Percentiles rank a stretch among this genome's conserved stretches.
phyloP scores from a whole-genome alignment of 78 protist genomes.

The Dictyostelium purpureum region DNA sequence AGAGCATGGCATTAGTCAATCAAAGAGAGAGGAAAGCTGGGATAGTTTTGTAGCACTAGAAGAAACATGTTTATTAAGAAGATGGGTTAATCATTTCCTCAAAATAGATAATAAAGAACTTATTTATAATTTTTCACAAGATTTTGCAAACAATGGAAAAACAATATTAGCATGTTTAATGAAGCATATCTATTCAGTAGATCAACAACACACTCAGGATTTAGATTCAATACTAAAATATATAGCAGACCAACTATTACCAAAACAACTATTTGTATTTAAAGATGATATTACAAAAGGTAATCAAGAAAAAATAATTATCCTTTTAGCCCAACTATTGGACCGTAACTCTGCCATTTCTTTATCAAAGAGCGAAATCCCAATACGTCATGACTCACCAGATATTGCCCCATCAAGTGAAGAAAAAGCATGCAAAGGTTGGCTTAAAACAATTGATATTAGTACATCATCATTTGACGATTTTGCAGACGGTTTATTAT shows the following conservation, averaged over 20 bases:
- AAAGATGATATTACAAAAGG: not conserved
- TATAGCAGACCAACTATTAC: not conserved
- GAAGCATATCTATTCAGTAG: not conserved
- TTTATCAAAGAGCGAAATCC: not conserved
- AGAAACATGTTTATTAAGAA: not conserved
- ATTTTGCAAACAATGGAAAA: not conserved
- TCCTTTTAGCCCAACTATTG: slow-evolving; percentile 35
- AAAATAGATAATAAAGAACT: not conserved
- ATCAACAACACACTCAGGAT: not conserved
- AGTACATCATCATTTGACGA: slow-evolving; percentile 41
- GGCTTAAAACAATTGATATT: slow-evolving; percentile 65
- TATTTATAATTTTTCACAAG: not conserved
- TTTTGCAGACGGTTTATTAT: slow-evolving; percentile 49
- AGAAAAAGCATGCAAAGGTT: slow-evolving; percentile 63
- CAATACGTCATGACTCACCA: slow-evolving; percentile 7
- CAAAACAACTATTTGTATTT: not conserved
- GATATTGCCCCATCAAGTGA: slow-evolving; percentile 40
- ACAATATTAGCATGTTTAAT: not conserved
- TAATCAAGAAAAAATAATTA: not conserved
- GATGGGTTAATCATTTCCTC: slow-evolving; percentile 58
- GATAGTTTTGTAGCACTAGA: slow-evolving; percentile 52
- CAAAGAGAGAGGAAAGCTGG: slow-evolving; percentile 45
- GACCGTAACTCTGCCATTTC: not conserved
- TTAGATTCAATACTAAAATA: not conserved
- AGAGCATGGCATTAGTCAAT: not conserved